phyloP scores from a whole-genome alignment of 495 filamentous ascomycete genomes.

The Gamarada debralockiae region DNA sequence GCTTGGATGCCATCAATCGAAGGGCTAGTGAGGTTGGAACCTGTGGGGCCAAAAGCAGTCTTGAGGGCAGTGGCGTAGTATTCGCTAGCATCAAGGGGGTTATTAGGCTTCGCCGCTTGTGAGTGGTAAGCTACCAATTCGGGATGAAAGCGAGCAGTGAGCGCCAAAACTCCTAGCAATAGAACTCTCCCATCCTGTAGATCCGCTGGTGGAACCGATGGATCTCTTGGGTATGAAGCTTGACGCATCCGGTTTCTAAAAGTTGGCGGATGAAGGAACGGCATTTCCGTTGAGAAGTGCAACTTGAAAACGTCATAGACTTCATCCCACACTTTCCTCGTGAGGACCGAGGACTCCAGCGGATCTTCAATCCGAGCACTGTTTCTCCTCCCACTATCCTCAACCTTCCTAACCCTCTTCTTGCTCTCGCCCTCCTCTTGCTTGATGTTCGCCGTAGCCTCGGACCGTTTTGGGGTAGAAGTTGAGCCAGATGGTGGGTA shows the following conservation, averaged over 20 bases:
- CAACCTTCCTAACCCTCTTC: slow-evolving; percentile 49
- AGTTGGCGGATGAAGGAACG: slow-evolving; percentile 77
- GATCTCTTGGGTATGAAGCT: slow-evolving; percentile 26
- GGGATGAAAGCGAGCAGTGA: slow-evolving; percentile 76
- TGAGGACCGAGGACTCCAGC: slow-evolving; percentile 51
- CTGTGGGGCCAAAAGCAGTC: slow-evolving; percentile 54
- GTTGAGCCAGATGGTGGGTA: slow-evolving; percentile 62
- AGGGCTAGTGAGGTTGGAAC: slow-evolving; percentile 44
- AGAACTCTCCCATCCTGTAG: slow-evolving; percentile 46
- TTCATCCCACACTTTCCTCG: slow-evolving; percentile 65
- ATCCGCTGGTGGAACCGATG: slow-evolving; percentile 32
- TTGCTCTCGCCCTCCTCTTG: slow-evolving; percentile 64
- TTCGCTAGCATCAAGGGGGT: slow-evolving; percentile 68
- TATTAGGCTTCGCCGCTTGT: slow-evolving; percentile 40
- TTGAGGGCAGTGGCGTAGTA: slow-evolving; percentile 73
- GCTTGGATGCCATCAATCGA: slow-evolving; percentile 72
- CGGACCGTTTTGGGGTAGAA: slow-evolving; percentile 52
- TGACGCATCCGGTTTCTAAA: slow-evolving; percentile 54
- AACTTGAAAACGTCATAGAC: slow-evolving; percentile 78
- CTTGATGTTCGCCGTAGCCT: slow-evolving; percentile 45
- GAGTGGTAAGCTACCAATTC: slow-evolving; percentile 62
- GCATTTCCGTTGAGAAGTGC: slow-evolving; percentile 77
- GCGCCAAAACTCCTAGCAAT: slow-evolving; percentile 70
- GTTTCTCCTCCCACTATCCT: slow-evolving; percentile 39
- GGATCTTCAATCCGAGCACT: slow-evolving; percentile 38